Base-by-base conservation (phyloP, 2,329 filamentous ascomycete genomes). In the Colletotrichum salicis region DNA sequence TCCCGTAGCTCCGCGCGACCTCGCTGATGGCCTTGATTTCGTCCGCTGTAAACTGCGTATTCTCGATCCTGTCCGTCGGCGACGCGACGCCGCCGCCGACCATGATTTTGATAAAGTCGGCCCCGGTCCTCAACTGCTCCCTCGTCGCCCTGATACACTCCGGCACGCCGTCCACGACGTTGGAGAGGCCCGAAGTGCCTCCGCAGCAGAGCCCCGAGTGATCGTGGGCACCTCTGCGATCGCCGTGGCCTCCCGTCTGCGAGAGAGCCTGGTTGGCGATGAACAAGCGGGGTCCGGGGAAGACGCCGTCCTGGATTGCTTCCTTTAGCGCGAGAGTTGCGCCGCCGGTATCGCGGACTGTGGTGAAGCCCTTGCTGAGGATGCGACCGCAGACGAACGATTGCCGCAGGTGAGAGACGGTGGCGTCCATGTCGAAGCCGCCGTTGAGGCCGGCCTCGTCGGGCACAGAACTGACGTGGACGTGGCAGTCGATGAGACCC, bases 101-200 rank as follows among this genome's bases (percentile, higher is more conserved):
- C 88, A 90, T 90, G 73, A 91, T 88, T 78, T 91, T 91, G 78
- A 91, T 85, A 74, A 91, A 90, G 75, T 91, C 87, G 1, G 87
- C 86, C 2, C 89, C 89, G 10, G 79, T 82, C 3, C 89, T 82
- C 0, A 91, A 77, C 76, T 90, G 85, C 63, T 90, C 87, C 2
- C 89, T 82, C 0, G 85, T 84, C 8, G 81, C 85, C 24, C 83
- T 83, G 54, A 88, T 80, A 73, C 88, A 90, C 56, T 87, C 86
- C 0, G 87, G 81, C 1, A 89, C 87, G 1, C 89, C 87, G 76
- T 90, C 87, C 55, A 84, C 85, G 1, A 90, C 79, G 8, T 83
- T 79, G 1, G 85, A 85, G 1, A 86, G 75, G 4, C 80, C 80
- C 2, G 81, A 79, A 0, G 67, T 41, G 12, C 86, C 84, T 0